phyloP scores from a whole-genome alignment of 306 rosid genomes.

The Gynostemma pentaphyllum region DNA sequence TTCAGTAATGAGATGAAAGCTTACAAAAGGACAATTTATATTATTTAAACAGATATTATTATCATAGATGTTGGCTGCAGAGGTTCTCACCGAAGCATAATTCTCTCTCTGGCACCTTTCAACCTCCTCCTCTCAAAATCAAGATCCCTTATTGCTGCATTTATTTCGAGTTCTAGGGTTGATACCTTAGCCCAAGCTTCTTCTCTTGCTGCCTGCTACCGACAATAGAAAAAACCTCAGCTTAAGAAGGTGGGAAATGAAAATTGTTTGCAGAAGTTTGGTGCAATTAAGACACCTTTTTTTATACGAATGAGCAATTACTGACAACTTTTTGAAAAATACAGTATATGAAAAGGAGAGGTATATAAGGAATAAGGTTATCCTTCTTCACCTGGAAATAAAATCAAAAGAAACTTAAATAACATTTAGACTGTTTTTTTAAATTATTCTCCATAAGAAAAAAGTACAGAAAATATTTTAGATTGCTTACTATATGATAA shows the following conservation, averaged over 20 bases:
- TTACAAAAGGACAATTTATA: not conserved
- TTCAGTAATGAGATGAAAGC: not conserved
- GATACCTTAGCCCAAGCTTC: conserved; percentile 99
- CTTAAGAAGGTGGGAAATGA: conserved; percentile 11
- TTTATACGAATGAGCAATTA: too few species aligned
- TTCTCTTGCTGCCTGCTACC: conserved; percentile 99
- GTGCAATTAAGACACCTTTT: not conserved
- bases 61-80: not conserved
- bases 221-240: conserved; percentile 40
- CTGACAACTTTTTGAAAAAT: not conserved
- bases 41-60: not conserved
- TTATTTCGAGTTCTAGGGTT: conserved; percentile 82
- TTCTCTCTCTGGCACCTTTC: conserved; percentile 85
- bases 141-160: conserved; percentile 74
- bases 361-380: not conserved
- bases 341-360: not conserved
- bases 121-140: conserved; percentile 76
- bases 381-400: not conserved
- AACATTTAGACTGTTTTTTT: not conserved
- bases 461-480: not conserved
- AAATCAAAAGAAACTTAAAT: not conserved
- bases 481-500: not conserved
- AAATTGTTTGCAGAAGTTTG: not conserved
- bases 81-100: conserved; percentile 71
- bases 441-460: not conserved